Evolutionary conservation across 805 yeast genomes (phyloP), one percentile per base, ranked within the genome.

Genomic region (Nakazawaea ambrosiae): DNA sequence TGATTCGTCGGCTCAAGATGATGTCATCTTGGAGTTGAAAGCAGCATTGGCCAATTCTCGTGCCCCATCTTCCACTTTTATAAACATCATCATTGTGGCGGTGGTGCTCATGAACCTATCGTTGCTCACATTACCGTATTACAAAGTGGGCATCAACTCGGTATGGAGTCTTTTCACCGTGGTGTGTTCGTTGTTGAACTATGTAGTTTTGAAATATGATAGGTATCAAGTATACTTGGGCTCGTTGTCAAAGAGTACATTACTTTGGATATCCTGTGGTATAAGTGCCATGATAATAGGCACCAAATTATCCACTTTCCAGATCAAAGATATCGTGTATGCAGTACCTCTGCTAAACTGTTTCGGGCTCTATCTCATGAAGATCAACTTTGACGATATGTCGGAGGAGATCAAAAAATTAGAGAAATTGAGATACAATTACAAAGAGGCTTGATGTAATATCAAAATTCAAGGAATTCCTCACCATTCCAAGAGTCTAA

Each of bases 391-490:
- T 8, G 39, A 45, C 1, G 35, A 36, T 3, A 22, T 58, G 14
- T 44, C 39, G n/a, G 27, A 34, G 3, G 49, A 48, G 15, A 42
- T 58, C 12, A 18, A 34, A 1, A 23, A 47, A 12, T 41, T 59
- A 25, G 51, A 53, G 22, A 45, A 35, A 20, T 18, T 50, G 31
- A 54, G 44, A 34, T 58, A 58, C 39, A 31, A 50, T 36, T 57
- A 55, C 37, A 58, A 55, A 36, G 56, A 51, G 20, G 64, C 60
- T 19, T 58, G 49, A 49, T 31, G 22, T n/a, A n/a, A n/a, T n/a
- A n/a, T n/a, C n/a, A n/a, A n/a, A n/a, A 31, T 11, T 18, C 32
- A 19, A 34, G 37, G 33, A 32, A 41, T 43, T 28, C 31, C 15
- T 14, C 16, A n/a, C 12, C 16, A n/a, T n/a, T n/a, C n/a, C n/a